Evolutionary conservation across 768 basidiomycete species (phyloP), one percentile per base, ranked within the genome.

Genomic region (Boletus rubescentipes): DNA sequence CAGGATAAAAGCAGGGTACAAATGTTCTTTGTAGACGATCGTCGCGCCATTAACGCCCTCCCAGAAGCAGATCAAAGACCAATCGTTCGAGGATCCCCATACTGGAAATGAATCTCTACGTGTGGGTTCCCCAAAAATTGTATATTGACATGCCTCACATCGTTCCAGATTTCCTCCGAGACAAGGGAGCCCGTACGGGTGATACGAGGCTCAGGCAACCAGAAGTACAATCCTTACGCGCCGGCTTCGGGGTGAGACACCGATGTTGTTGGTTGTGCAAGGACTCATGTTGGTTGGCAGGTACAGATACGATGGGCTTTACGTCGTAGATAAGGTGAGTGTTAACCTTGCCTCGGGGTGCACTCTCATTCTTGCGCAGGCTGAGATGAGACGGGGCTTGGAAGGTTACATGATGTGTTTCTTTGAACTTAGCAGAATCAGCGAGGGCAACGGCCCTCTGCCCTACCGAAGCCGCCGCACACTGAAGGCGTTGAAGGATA

Each of bases 141-240:
- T 37, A 9, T 31, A 3, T 2, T 16, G 6, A 26, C 4, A 12
- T 46, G 31, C 12, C 38, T 57, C 18, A 57, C 37, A 12, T 46
- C 14, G 18, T 42, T 15, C 31, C 39, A 76, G 71, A 44, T 70
- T 11, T 75, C 76, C 5, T 49, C 1, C 21, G 0, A 49, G n/a
- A 73, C 63, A 1, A 61, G 53, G 34, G 62, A 59, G n/a, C 75
- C 73, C 0, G 73, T 77, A 1, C 70, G 75, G 37, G 75, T 77
- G 9, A 42, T 75, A 29, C 66, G 76, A n/a, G 75, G 75, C 21
- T n/a, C n/a, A 59, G 21, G 23, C 61, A 42, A 16, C 9, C 26
- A 0, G 4, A 20, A 2, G 6, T 26, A 26, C 26, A 67, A 39
- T 35, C 18, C 12, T 46, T 70, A 65, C 34, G 38, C 71, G 6